Percentiles rank a stretch among this genome's conserved stretches.
phyloP scores from a whole-genome alignment of 352 stramenopile genomes.

The Peronospora belbahrii region DNA sequence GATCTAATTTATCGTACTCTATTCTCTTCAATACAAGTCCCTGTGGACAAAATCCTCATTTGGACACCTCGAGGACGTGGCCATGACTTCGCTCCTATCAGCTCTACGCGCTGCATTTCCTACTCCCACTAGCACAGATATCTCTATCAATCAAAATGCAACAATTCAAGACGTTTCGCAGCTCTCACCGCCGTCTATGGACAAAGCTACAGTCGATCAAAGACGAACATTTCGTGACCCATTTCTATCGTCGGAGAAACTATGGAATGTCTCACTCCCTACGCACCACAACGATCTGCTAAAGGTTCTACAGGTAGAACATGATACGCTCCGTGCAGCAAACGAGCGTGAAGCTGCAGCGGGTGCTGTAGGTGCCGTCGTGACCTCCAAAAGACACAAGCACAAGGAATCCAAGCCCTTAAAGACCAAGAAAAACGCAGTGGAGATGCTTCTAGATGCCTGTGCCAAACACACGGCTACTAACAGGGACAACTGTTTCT shows the following conservation, averaged over 20 bases:
- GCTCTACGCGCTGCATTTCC: constrained; percentile 25
- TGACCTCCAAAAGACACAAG: constrained; percentile 35
- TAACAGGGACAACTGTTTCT: constrained; percentile 37
- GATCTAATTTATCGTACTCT: background rate
- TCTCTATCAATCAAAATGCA: constrained; percentile 2
- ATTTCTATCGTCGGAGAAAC: constrained; percentile 21
- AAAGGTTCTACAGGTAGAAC: constrained; percentile 50
- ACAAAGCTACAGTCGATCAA: constrained; percentile 2
- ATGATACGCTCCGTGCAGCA: constrained; percentile 38
- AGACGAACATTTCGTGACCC: constrained; percentile 27
- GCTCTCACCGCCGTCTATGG: background rate
- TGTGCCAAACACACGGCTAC: background rate
- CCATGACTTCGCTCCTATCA: constrained; percentile 30
- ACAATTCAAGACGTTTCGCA: constrained; percentile 1
- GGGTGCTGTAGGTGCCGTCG: constrained; percentile 36
- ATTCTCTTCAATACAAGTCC: constrained; percentile 10
- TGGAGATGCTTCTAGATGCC: constrained; percentile 25
- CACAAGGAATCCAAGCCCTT: constrained; percentile 6
- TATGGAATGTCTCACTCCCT: constrained; percentile 28
- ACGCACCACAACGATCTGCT: constrained; percentile 28
- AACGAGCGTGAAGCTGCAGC: constrained; percentile 48
- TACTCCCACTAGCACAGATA: background rate
- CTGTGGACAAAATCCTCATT: constrained; percentile 7
- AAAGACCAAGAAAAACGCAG: constrained; percentile 19
- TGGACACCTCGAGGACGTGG: background rate